These are phyloP conservation scores for Aspergillus sclerotioniger DNA, from an alignment of 495 filamentous ascomycete genomes.

Conservation along the genomic window DNA sequence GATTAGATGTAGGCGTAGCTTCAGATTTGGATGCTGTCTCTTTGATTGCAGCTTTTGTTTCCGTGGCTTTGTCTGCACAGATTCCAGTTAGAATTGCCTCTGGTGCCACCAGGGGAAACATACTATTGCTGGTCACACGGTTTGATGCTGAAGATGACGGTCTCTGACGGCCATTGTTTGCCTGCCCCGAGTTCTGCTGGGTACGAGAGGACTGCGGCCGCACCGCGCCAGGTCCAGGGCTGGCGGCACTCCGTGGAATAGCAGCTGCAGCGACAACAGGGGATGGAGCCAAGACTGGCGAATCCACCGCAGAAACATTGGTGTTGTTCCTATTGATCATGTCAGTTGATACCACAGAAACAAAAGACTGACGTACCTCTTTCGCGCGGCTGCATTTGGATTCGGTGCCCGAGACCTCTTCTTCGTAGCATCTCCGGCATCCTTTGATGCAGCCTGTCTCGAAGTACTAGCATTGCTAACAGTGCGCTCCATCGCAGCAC, in stretches of 20 bases:
- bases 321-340: slow-evolving; percentile 45
- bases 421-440: slow-evolving; percentile 62
- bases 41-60: slow-evolving; percentile 31
- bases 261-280: slow-evolving; percentile 64
- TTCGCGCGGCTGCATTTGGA: slow-evolving; percentile 59
- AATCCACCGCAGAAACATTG: slow-evolving; percentile 51
- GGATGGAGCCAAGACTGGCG: slow-evolving; percentile 70
- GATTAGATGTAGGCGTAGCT: slow-evolving; percentile 17
- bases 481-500: slow-evolving; percentile 66
- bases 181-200: slow-evolving; percentile 64
- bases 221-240: slow-evolving; percentile 39
- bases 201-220: slow-evolving; percentile 64
- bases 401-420: slow-evolving; percentile 66
- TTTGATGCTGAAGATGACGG: slow-evolving; percentile 62
- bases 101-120: slow-evolving; percentile 9
- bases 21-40: slow-evolving; percentile 33
- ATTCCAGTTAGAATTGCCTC: slow-evolving; percentile 7
- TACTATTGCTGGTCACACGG: slow-evolving; percentile 32
- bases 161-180: slow-evolving; percentile 53
- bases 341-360: slow-evolving; percentile 3
- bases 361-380: slow-evolving; percentile 54
- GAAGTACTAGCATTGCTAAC: slow-evolving; percentile 56
- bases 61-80: slow-evolving; percentile 35
- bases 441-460: slow-evolving; percentile 52
- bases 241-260: slow-evolving; percentile 44